Percentiles rank a stretch among this genome's conserved stretches.
phyloP scores from a whole-genome alignment of 108 stramenopile species.

The Pseudonitzschia multiseries region DNA sequence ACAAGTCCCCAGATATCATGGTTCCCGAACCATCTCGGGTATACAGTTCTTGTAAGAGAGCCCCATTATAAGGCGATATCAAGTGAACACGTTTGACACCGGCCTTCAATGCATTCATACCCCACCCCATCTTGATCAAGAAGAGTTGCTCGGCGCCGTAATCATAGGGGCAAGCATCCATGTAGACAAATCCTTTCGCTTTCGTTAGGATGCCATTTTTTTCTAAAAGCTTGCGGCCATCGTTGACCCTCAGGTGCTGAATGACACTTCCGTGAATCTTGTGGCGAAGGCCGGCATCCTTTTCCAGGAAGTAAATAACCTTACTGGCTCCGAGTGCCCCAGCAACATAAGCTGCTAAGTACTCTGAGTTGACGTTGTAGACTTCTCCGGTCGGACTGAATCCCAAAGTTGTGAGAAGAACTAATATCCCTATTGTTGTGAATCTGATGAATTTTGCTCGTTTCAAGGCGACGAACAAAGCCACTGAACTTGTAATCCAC shows the following conservation, averaged over 20 bases:
- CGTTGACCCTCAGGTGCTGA: constrained; percentile 73
- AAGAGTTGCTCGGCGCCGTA: constrained; percentile 46
- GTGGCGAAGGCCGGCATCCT: constrained; percentile 46
- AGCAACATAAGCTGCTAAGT: constrained; percentile 76
- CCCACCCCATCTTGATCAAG: constrained; percentile 76
- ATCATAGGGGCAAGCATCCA: constrained; percentile 28
- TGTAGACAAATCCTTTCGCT: constrained; percentile 55
- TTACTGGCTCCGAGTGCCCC: constrained; percentile 83
- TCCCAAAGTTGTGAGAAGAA: constrained; percentile 87
- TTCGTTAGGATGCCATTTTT: constrained; percentile 62
- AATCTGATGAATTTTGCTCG: constrained; percentile 79
- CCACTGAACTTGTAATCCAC: constrained; percentile 85
- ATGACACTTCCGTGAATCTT: constrained; percentile 74
- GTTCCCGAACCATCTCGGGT: constrained; percentile 94
- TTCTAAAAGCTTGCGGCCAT: constrained; percentile 71
- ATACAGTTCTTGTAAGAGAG: constrained; percentile 92
- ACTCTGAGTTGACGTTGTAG: constrained; percentile 91
- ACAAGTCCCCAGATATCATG: constrained; percentile 90
- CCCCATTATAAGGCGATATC: constrained; percentile 75
- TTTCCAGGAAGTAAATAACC: constrained; percentile 81
- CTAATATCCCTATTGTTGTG: constrained; percentile 87
- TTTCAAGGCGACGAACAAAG: constrained; percentile 87
- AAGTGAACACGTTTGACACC: constrained; percentile 92
- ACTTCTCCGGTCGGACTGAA: constrained; percentile 92
- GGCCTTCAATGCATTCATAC: constrained; percentile 73